These are phyloP conservation scores for Quercus parvula DNA, from an alignment of 306 rosid species.

Conservation along the genomic window DNA sequence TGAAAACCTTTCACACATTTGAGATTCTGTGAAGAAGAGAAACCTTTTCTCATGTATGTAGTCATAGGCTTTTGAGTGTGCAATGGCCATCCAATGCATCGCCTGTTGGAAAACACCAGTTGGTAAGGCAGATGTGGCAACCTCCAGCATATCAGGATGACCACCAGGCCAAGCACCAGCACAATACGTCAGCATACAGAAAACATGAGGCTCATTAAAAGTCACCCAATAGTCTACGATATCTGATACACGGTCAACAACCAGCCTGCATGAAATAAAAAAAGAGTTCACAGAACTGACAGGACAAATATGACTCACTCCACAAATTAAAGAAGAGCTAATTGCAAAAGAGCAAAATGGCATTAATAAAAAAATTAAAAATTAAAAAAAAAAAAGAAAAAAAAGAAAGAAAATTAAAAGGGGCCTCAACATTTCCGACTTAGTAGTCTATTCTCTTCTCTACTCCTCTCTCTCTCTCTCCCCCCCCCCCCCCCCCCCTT, in stretches of 20 bases:
- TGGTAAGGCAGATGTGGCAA: constrained; percentile 86
- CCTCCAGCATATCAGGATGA: constrained; percentile 95
- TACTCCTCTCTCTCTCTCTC: too few relatives aligned
- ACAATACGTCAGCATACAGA: constrained; percentile 81
- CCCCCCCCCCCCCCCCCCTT: too few relatives aligned
- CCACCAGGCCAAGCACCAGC: constrained; percentile 99
- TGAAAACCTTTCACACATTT: constrained; percentile 19
- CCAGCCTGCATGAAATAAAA: constrained; percentile 64
- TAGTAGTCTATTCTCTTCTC: neutral
- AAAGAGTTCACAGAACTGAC: neutral
- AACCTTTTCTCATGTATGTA: constrained; percentile 77
- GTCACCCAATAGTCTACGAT: constrained; percentile 89
- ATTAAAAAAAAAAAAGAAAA: neutral
- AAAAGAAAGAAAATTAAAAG: neutral
- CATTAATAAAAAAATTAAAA: neutral
- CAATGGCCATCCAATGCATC: constrained; percentile 95
- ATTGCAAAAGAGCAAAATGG: neutral
- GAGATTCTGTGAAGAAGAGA: constrained; percentile 25
- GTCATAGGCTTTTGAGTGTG: constrained; percentile 90
- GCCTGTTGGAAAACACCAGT: constrained; percentile 90
- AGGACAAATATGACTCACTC: neutral
- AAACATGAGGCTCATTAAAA: constrained; percentile 95
- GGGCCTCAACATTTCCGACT: neutral
- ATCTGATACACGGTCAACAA: constrained; percentile 68
- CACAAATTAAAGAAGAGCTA: neutral